These are phyloP conservation scores for Juglanconis sp. DNA, from an alignment of 2,329 filamentous ascomycete species.

Conservation along the genomic window DNA sequence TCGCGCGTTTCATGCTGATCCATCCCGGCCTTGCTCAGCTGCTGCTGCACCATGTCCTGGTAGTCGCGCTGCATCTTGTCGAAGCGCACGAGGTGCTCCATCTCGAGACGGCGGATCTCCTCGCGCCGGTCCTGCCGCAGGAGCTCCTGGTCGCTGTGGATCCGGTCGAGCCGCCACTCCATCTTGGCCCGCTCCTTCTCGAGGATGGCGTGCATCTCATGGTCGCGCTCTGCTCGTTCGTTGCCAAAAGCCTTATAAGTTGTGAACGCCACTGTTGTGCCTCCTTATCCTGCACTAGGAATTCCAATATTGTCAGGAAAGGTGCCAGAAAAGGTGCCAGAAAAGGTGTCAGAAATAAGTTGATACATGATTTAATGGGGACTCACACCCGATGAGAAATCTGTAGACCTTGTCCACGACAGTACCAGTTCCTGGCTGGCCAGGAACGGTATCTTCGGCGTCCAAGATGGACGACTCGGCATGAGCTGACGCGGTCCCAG, in stretches of 20 bases:
- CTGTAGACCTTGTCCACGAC: not conserved
- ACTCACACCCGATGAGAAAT: not conserved
- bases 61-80: conserved; percentile 1
- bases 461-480: not conserved
- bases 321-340: not conserved
- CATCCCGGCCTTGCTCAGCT: not conserved
- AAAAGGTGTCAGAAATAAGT: not conserved
- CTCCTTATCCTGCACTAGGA: not conserved
- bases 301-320: not conserved
- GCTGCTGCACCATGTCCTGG: not conserved
- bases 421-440: not conserved
- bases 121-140: not conserved
- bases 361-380: too few species aligned
- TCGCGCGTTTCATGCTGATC: not conserved
- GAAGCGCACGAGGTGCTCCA: conserved; percentile 1
- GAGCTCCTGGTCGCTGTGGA: not conserved
- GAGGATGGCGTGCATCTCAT: not conserved
- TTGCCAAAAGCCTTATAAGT: not conserved
- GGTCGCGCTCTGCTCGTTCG: not conserved
- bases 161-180: not conserved
- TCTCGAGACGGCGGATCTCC: not conserved
- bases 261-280: not conserved
- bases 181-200: conserved; percentile 1
- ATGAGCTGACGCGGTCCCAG: not conserved
- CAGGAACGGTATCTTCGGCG: not conserved